phyloP scores from a whole-genome alignment of 1,284 basidiomycete genomes.

The Hymenochaete sp. region DNA sequence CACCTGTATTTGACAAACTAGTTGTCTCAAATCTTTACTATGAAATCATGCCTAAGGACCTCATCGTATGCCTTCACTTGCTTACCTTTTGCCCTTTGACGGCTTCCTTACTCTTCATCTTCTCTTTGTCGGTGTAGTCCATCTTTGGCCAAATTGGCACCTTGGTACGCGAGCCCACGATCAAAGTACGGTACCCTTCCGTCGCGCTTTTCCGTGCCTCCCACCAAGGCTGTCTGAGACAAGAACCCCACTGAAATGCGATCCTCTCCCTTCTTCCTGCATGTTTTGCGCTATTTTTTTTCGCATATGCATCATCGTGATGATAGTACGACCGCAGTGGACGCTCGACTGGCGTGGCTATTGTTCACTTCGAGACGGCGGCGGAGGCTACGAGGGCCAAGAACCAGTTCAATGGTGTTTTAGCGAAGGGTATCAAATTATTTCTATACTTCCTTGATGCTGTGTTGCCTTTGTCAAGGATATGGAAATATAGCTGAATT shows the following conservation, averaged over 20 bases:
- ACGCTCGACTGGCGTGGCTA: constrained; percentile 80
- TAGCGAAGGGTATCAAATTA: constrained; percentile 70
- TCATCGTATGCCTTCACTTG: constrained; percentile 53
- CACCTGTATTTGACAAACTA: constrained; percentile 51
- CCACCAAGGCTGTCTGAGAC: constrained; percentile 38
- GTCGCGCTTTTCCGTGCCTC: constrained; percentile 39
- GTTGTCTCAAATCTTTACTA: constrained; percentile 88
- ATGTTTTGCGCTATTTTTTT: constrained; percentile 27
- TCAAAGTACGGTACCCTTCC: constrained; percentile 76
- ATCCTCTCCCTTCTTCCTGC: constrained; percentile 19
- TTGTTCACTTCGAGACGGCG: constrained; percentile 72
- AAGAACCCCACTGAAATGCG: too few species aligned
- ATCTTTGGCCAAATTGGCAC: constrained; percentile 92
- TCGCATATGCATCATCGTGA: constrained; percentile 26
- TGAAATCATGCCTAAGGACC: constrained; percentile 82
- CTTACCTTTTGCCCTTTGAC: not conserved
- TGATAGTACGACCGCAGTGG: constrained; percentile 90
- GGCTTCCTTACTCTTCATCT: constrained; percentile 14
- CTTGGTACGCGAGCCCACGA: constrained; percentile 83
- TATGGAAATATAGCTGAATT: not conserved
- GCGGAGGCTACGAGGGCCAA: constrained; percentile 79
- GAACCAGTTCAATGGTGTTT: constrained; percentile 80
- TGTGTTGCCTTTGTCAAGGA: constrained; percentile 10
- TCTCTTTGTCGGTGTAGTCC: constrained; percentile 37
- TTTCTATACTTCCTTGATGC: constrained; percentile 7